phyloP scores from a whole-genome alignment of 306 rosid species.

The Rosa rugosa region DNA sequence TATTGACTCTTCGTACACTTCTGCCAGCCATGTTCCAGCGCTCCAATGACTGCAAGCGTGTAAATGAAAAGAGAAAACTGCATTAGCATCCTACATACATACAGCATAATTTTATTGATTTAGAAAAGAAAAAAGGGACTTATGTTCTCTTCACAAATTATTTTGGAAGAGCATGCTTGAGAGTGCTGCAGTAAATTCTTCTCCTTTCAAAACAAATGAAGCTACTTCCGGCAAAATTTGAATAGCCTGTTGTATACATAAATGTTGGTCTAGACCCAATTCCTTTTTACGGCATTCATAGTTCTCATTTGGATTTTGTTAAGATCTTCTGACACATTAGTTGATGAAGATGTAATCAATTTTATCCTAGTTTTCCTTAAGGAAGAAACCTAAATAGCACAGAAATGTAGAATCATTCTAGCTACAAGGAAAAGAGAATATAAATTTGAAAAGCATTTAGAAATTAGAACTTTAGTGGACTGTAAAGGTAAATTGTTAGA shows the following conservation, averaged over 20 bases:
- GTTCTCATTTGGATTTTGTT: too few species aligned
- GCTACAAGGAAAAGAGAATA: background rate
- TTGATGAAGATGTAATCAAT: background rate
- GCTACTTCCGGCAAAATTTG: background rate
- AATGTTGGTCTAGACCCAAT: background rate
- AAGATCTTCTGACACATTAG: background rate
- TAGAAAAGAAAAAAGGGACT: background rate
- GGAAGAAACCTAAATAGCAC: background rate
- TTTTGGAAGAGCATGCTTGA: constrained; percentile 2
- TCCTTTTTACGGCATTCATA: too few species aligned
- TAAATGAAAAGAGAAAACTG: background rate
- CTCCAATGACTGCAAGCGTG: constrained; percentile 44
- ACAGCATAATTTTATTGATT: background rate
- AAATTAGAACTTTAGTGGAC: background rate
- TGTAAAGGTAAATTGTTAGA: background rate
- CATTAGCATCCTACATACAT: background rate
- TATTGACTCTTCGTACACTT: constrained; percentile 66
- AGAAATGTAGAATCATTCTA: background rate
- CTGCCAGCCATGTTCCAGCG: constrained; percentile 53
- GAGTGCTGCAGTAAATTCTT: background rate
- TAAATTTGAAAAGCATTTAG: background rate
- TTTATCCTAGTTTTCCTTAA: background rate
- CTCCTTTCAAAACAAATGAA: background rate
- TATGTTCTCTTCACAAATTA: background rate
- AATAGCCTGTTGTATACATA: background rate